Percentiles rank a stretch among this genome's conserved stretches.
Conservation (phyloP, 1,139 yeast genomes). For the Yamadazyma songkhlaensis region DNA sequence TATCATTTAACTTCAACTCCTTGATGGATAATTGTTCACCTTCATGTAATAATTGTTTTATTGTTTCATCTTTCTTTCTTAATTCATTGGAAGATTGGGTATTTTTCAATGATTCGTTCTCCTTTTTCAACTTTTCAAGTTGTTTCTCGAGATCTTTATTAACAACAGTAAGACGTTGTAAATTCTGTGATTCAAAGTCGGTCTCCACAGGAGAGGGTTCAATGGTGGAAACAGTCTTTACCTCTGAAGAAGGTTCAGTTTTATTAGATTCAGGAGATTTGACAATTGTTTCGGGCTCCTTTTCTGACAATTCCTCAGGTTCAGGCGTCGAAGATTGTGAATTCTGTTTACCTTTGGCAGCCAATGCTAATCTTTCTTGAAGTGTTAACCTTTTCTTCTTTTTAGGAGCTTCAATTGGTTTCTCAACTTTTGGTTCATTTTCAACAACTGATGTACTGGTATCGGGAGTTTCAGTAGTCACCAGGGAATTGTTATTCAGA, state of each 20-base stretch:
- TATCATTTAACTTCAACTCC: conserved; percentile 67
- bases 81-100: conserved; percentile 7
- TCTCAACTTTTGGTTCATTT: background rate
- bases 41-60: conserved; percentile 61
- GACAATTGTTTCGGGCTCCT: too few relatives aligned
- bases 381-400: conserved; percentile 56
- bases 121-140: conserved; percentile 1
- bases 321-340: background rate
- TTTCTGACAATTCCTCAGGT: background rate
- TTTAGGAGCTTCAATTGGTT: background rate
- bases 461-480: background rate
- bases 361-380: conserved; percentile 79
- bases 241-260: background rate
- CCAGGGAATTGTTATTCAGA: too few relatives aligned
- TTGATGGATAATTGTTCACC: conserved; percentile 75
- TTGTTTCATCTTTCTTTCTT: conserved; percentile 57
- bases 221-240: background rate
- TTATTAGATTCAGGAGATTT: background rate
- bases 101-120: conserved; percentile 7
- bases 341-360: conserved; percentile 53
- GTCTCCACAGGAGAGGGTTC: background rate
- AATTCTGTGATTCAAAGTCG: background rate
- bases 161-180: background rate
- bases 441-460: background rate
- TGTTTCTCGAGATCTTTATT: conserved; percentile 2